These are phyloP conservation scores for Pneumocystis wakefieldiae DNA, from an alignment of 1,139 yeast species.

Conservation along the genomic window DNA sequence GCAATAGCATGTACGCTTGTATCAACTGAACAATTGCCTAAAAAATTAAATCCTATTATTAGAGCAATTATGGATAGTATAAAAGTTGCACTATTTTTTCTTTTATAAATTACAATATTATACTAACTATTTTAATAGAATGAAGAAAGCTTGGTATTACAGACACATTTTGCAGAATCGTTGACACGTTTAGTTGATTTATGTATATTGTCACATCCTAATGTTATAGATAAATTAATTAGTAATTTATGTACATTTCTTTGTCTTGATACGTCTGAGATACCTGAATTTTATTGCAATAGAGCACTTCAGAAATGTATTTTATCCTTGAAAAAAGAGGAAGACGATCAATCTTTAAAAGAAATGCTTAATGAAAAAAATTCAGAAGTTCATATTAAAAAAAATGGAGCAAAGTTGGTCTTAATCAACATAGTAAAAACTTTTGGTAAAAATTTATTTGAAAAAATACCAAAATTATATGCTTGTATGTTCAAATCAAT, in stretches of 20 bases:
- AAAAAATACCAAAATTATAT: slow-evolving; percentile 50
- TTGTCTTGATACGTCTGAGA: slow-evolving; percentile 91
- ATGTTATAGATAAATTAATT: slow-evolving; percentile 68
- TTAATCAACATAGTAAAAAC: slow-evolving; percentile 36
- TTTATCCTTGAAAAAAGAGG: slow-evolving; percentile 68
- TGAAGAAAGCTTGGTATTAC: slow-evolving; percentile 55
- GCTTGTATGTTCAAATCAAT: slow-evolving; percentile 58
- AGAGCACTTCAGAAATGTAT: slow-evolving; percentile 42
- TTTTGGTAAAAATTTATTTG: slow-evolving; percentile 44
- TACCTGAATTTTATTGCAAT: slow-evolving; percentile 77
- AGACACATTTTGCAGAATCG: slow-evolving; percentile 54
- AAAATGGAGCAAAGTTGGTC: slow-evolving; percentile 68
- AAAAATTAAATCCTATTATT: slow-evolving; percentile 75
- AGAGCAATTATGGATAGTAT: slow-evolving; percentile 87
- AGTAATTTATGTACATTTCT: slow-evolving; percentile 84
- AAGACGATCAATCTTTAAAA: slow-evolving; percentile 52
- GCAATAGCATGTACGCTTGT: slow-evolving; percentile 64
- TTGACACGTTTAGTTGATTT: slow-evolving; percentile 48
- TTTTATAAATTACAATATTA: not conserved
- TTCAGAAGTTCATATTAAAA: slow-evolving; percentile 60
- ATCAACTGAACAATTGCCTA: slow-evolving; percentile 46
- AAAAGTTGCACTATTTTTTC: slow-evolving; percentile 25
- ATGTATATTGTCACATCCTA: slow-evolving; percentile 43
- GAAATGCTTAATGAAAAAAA: slow-evolving; percentile 48
- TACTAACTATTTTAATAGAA: slow-evolving; percentile 18